Conservation (phyloP, 371 early-diverging fungal species). For the Mucor velutinosus region DNA sequence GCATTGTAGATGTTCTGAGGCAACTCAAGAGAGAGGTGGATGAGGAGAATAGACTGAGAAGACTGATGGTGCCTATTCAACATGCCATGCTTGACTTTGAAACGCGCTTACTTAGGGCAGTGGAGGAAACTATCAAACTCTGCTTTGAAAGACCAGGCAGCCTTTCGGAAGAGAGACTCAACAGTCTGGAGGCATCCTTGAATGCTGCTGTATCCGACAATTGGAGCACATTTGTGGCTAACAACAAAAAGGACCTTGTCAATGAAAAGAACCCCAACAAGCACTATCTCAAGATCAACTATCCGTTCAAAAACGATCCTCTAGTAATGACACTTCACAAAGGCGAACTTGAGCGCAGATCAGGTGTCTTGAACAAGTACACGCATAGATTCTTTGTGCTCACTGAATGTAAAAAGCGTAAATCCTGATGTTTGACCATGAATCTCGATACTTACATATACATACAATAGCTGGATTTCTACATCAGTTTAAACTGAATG, state of each 20-base stretch:
- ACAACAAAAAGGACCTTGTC: conserved; percentile 37
- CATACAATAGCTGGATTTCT: conserved; percentile 35
- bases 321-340: conserved; percentile 39
- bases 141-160: conserved; percentile 22
- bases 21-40: conserved; percentile 42
- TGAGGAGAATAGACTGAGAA: conserved; percentile 41
- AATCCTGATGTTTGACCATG: not conserved
- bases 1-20: conserved; percentile 34
- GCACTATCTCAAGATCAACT: conserved; percentile 42
- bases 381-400: conserved; percentile 34
- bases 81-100: conserved; percentile 30
- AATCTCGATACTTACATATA: not conserved
- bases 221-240: conserved; percentile 28
- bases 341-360: conserved; percentile 37
- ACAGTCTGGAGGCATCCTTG: conserved; percentile 13
- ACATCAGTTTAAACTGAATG: conserved; percentile 40
- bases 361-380: conserved; percentile 39
- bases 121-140: conserved; percentile 25
- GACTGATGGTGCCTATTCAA: conserved; percentile 40
- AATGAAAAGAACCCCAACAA: conserved; percentile 30
- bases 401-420: conserved; percentile 30
- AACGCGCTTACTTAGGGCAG: conserved; percentile 13
- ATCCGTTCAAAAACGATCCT: conserved; percentile 40
- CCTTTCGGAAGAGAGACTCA: conserved; percentile 13
- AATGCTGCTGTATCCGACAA: conserved; percentile 21